Evolutionary conservation across 768 basidiomycete genomes (phyloP).

Genomic region (Trametes punicea): DNA sequence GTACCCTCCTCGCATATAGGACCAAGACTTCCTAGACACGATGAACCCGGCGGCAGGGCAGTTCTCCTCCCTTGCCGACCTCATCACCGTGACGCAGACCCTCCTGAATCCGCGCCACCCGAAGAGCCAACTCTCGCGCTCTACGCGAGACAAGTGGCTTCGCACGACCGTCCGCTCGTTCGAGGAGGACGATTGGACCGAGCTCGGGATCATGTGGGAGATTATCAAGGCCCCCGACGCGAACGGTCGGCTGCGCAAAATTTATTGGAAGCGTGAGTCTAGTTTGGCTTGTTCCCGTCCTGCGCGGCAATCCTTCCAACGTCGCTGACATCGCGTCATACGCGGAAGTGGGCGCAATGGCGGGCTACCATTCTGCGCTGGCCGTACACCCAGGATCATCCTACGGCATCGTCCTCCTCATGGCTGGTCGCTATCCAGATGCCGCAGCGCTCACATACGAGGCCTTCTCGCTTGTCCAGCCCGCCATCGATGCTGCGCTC

Average conservation of each 20-base stretch:
- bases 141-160: slow-evolving; percentile 31
- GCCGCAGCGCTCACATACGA: slow-evolving; percentile 25
- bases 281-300: not conserved
- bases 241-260: slow-evolving; percentile 22
- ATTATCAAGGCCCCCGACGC: slow-evolving; percentile 24
- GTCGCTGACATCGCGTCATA: not conserved
- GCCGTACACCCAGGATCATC: slow-evolving; percentile 28
- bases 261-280: slow-evolving; percentile 30
- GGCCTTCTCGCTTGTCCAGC: slow-evolving; percentile 27
- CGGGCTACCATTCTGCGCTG: slow-evolving; percentile 25
- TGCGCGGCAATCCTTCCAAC: not conserved
- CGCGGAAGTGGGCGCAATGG: slow-evolving; percentile 27
- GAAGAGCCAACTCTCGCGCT: not conserved
- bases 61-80: slow-evolving; percentile 47
- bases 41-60: slow-evolving; percentile 48
- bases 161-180: slow-evolving; percentile 27
- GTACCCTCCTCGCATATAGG: no score
- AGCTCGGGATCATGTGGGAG: slow-evolving; percentile 25
- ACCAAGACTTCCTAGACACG: slow-evolving; percentile 37
- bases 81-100: slow-evolving; percentile 41
- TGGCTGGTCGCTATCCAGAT: slow-evolving; percentile 24
- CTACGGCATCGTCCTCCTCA: slow-evolving; percentile 31
- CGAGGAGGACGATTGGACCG: slow-evolving; percentile 29
- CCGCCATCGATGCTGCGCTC: slow-evolving; percentile 25
- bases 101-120: slow-evolving; percentile 41